phyloP scores from a whole-genome alignment of 2,329 filamentous ascomycete genomes.

The Ilyonectria mors-panacis region DNA sequence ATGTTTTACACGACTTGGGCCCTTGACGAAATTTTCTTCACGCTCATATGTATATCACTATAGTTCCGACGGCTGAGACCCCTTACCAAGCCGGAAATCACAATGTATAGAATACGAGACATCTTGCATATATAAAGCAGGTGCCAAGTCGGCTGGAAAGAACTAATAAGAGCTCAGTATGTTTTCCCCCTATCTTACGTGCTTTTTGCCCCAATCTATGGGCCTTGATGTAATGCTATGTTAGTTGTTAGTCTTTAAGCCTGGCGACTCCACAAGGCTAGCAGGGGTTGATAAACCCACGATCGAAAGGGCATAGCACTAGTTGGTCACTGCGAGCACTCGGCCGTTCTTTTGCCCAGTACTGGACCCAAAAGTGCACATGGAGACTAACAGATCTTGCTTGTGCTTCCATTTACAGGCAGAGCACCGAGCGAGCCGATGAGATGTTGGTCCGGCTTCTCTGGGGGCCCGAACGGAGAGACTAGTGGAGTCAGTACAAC shows the following conservation, averaged over 20 bases:
- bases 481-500: neutral
- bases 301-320: constrained; percentile 12
- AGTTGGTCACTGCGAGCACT: neutral
- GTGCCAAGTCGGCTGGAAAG: constrained; percentile 7
- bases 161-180: neutral
- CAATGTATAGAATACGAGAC: constrained; percentile 10
- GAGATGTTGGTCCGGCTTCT: constrained; percentile 7
- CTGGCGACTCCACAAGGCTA: constrained; percentile 10
- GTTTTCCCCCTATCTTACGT: neutral
- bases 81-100: constrained; percentile 1
- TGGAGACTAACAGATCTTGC: constrained; percentile 1
- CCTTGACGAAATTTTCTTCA: neutral
- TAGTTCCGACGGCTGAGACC: neutral
- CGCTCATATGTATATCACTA: neutral
- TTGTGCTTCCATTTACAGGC: neutral
- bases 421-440: constrained; percentile 5
- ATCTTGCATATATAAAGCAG: neutral
- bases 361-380: no score
- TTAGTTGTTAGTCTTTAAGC: constrained; percentile 23
- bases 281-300: constrained; percentile 16
- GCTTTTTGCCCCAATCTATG: neutral
- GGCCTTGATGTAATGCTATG: constrained; percentile 17
- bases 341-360: constrained; percentile 17
- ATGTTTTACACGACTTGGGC: neutral
- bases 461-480: constrained; percentile 6